phyloP scores from a whole-genome alignment of 768 basidiomycete genomes.

The Filobasidium wieringae region DNA sequence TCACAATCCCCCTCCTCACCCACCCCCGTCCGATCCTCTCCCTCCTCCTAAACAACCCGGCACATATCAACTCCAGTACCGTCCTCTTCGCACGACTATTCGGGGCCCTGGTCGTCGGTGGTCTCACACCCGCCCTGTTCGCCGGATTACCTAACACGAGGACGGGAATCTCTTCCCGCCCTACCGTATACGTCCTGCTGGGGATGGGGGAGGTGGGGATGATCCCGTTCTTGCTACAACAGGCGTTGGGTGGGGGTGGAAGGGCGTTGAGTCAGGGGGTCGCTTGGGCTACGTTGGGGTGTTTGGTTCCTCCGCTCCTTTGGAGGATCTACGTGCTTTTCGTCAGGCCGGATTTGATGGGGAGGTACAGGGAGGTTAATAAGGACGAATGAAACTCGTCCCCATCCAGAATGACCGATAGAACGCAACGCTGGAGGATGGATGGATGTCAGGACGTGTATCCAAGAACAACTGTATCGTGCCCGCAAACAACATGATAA shows the following conservation, averaged over 20 bases:
- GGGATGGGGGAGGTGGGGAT: constrained; percentile 19
- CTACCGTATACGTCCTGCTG: constrained; percentile 13
- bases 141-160: constrained; percentile 12
- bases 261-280: constrained; percentile 9
- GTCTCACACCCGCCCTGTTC: constrained; percentile 17
- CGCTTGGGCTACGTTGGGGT: constrained; percentile 9
- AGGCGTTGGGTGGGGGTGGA: constrained; percentile 11
- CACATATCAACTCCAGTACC: constrained; percentile 18
- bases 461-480: no score
- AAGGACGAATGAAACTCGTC: no score
- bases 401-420: no score
- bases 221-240: constrained; percentile 17
- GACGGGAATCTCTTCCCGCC: constrained; percentile 11
- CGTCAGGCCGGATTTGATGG: constrained; percentile 16
- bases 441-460: no score
- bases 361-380: constrained; percentile 16
- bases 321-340: constrained; percentile 22
- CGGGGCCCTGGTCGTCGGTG: constrained; percentile 20
- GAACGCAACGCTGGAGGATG: no score
- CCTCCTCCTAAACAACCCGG: constrained; percentile 16
- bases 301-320: constrained; percentile 14
- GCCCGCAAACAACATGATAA: no score
- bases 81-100: constrained; percentile 21
- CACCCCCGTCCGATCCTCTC: constrained; percentile 17
- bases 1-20: constrained; percentile 25